These are phyloP conservation scores for Bolboschoenus planiculmis DNA, from an alignment of 176 grass and related monocot genomes.

Conservation along the genomic window DNA sequence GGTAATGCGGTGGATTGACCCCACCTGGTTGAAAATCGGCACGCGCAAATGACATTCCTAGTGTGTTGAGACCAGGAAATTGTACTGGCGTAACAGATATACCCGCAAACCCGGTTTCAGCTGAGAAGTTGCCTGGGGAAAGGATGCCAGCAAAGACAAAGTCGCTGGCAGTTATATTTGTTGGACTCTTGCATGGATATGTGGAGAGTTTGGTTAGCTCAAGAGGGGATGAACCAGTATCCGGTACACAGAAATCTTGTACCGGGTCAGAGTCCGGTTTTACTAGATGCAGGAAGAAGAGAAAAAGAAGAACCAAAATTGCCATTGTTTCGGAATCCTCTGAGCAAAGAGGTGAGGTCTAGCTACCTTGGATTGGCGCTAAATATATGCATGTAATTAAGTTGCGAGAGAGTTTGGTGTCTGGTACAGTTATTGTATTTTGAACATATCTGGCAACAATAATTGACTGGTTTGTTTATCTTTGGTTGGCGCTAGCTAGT, in stretches of 20 bases:
- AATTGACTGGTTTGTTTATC: background rate
- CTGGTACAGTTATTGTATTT: background rate
- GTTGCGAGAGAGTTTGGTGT: background rate
- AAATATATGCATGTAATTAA: background rate
- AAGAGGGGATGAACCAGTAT: slow-evolving; percentile 34
- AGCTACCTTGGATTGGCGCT: background rate
- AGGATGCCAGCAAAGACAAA: slow-evolving; percentile 58
- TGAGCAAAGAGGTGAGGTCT: slow-evolving; percentile 10
- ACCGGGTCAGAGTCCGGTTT: slow-evolving; percentile 44
- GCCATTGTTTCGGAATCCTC: slow-evolving; percentile 6
- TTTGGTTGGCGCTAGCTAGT: background rate
- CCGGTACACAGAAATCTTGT: slow-evolving; percentile 83
- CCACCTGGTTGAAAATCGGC: slow-evolving; percentile 56
- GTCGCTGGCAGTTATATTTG: slow-evolving; percentile 53
- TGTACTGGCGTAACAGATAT: slow-evolving; percentile 41
- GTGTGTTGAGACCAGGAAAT: slow-evolving; percentile 72
- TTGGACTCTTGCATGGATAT: slow-evolving; percentile 51
- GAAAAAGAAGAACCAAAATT: slow-evolving; percentile 15
- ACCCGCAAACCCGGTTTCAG: slow-evolving; percentile 54
- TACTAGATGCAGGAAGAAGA: slow-evolving; percentile 21
- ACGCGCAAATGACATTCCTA: slow-evolving; percentile 69
- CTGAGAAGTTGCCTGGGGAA: slow-evolving; percentile 49
- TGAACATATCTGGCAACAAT: background rate
- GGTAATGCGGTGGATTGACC: slow-evolving; percentile 77
- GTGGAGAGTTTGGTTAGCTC: slow-evolving; percentile 31